Evolutionary conservation across 1,139 yeast genomes (phyloP).

Genomic region (Pneumocystis jirovecii): DNA sequence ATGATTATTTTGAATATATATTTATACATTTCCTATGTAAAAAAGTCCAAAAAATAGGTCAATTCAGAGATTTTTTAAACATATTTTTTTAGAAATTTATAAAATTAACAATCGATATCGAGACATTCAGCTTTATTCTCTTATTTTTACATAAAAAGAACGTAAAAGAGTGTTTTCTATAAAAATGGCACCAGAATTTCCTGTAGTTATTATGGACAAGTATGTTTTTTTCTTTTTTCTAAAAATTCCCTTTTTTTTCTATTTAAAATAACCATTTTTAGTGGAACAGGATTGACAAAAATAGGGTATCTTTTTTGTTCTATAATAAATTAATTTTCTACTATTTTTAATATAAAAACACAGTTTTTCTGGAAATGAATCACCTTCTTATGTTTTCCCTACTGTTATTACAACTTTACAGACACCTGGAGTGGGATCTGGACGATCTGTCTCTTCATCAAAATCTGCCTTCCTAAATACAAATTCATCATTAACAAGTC

Average conservation of each 20-base stretch:
- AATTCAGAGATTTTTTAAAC: background rate
- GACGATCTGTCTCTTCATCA: conserved; percentile 17
- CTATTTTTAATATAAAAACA: background rate
- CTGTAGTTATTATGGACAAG: conserved; percentile 82
- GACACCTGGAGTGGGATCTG: conserved; percentile 21
- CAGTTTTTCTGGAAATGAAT: conserved; percentile 88
- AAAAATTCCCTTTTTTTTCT: background rate
- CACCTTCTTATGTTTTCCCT: conserved; percentile 94
- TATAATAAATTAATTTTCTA: background rate
- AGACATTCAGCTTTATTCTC: background rate
- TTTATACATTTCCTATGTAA: background rate
- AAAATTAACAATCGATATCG: background rate
- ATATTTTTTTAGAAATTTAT: background rate
- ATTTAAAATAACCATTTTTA: conserved; percentile 21
- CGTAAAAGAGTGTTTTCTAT: background rate
- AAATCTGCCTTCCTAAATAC: conserved; percentile 21
- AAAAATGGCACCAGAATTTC: conserved; percentile 22
- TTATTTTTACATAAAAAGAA: too few species aligned
- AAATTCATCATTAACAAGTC: conserved; percentile 24
- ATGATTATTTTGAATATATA: background rate
- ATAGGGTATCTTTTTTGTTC: conserved; percentile 36
- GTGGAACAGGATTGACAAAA: conserved; percentile 96
- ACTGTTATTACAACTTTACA: conserved; percentile 86
- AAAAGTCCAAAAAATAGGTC: too few species aligned
- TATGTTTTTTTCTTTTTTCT: conserved; percentile 4